Conservation (phyloP, 2,329 filamentous ascomycete species). For the Fragosphaeria purpurea region DNA sequence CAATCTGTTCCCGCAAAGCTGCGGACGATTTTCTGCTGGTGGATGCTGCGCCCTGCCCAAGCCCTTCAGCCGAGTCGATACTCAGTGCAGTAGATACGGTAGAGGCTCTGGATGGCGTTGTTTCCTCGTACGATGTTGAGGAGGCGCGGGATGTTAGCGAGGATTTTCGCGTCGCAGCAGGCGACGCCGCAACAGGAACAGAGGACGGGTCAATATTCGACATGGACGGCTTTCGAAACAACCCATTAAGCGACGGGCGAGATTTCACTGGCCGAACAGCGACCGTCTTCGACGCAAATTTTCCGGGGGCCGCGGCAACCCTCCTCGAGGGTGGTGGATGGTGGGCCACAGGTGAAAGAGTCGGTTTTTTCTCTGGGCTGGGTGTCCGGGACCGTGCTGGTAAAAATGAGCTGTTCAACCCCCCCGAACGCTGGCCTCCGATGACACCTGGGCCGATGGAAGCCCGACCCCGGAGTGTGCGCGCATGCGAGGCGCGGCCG, state of each 20-base stretch:
- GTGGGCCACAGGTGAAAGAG: neutral
- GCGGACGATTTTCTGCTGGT: slow-evolving; percentile 57
- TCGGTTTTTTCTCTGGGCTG: slow-evolving; percentile 28
- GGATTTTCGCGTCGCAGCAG: slow-evolving; percentile 27
- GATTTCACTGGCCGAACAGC: slow-evolving; percentile 36
- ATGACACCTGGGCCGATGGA: slow-evolving; percentile 7
- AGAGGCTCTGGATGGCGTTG: slow-evolving; percentile 25
- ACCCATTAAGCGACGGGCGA: slow-evolving; percentile 41
- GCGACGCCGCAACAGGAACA: slow-evolving; percentile 5
- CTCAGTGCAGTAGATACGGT: slow-evolving; percentile 28
- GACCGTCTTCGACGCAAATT: slow-evolving; percentile 37
- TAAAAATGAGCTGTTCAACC: slow-evolving; percentile 5
- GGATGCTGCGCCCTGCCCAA: slow-evolving; percentile 8
- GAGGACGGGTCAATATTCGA: slow-evolving; percentile 25
- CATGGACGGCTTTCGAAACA: slow-evolving; percentile 46
- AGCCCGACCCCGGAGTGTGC: slow-evolving; percentile 19
- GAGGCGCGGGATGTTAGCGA: slow-evolving; percentile 30
- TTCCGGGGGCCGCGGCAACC: slow-evolving; percentile 19
- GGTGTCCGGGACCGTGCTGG: slow-evolving; percentile 24
- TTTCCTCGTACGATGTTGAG: slow-evolving; percentile 27
- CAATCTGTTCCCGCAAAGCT: slow-evolving; percentile 80
- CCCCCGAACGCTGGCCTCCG: neutral
- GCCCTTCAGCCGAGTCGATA: slow-evolving; percentile 23
- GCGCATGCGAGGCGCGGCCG: slow-evolving; percentile 23
- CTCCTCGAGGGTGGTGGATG: slow-evolving; percentile 12